Conservation (phyloP, 805 yeast species). For the Starmerella floricola region DNA sequence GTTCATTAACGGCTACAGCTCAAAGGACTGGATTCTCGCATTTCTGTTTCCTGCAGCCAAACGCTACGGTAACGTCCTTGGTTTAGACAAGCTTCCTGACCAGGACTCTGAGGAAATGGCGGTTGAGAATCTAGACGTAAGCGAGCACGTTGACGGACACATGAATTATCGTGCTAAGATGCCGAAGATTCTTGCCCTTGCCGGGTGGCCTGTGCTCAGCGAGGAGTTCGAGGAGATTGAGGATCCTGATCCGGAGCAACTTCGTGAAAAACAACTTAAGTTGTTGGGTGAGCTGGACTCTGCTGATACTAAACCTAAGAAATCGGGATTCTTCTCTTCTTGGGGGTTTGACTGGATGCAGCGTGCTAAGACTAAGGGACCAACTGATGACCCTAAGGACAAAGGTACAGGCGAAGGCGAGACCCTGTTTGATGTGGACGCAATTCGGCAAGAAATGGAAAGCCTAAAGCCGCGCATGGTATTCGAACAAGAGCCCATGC, state of each 20-base stretch:
- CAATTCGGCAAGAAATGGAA: constrained; percentile 30
- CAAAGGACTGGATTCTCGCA: constrained; percentile 92
- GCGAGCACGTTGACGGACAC: constrained; percentile 82
- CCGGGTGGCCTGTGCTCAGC: constrained; percentile 70
- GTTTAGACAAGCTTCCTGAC: constrained; percentile 56
- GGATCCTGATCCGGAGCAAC: constrained; percentile 84
- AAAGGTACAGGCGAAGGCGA: constrained; percentile 32
- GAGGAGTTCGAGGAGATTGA: constrained; percentile 94
- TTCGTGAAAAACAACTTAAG: constrained; percentile 64
- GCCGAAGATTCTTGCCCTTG: constrained; percentile 58
- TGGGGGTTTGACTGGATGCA: constrained; percentile 47
- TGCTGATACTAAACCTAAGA: constrained; percentile 23
- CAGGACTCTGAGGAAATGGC: constrained; percentile 10
- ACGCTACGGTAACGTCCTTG: constrained; percentile 83
- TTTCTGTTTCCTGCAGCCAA: constrained; percentile 92
- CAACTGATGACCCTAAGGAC: constrained; percentile 19
- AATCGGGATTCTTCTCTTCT: constrained; percentile 27
- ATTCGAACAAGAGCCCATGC: constrained; percentile 19
- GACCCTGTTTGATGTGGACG: constrained; percentile 31
- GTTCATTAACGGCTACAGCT: constrained; percentile 80
- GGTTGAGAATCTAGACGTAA: constrained; percentile 77
- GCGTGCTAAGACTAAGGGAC: constrained; percentile 26
- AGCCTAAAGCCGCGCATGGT: constrained; percentile 25
- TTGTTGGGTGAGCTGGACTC: constrained; percentile 56
- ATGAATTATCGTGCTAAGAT: constrained; percentile 94